These are phyloP conservation scores for Yamadazyma scolyti DNA, from an alignment of 805 yeast genomes.

Conservation along the genomic window DNA sequence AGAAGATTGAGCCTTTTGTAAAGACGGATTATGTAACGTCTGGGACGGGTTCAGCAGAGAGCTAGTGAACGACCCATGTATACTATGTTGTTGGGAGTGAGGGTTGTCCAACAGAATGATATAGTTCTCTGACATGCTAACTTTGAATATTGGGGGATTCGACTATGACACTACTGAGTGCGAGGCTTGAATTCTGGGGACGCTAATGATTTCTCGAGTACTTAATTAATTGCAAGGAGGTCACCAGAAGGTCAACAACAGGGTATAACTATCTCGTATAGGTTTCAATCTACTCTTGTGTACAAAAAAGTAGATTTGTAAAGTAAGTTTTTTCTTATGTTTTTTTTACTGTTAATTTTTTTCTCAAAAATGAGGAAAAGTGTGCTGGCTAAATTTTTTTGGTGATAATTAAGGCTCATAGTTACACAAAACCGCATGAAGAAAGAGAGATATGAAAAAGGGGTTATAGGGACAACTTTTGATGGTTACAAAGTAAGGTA, in stretches of 20 bases:
- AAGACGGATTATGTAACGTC: neutral
- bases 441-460: neutral
- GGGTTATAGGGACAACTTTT: slow-evolving; percentile 1
- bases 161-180: slow-evolving; percentile 1
- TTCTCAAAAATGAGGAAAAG: slow-evolving; percentile 1
- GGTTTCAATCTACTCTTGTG: no score
- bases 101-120: slow-evolving; percentile 7
- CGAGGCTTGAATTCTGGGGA: neutral
- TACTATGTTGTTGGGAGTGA: neutral
- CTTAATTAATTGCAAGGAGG: no score
- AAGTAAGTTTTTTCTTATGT: neutral
- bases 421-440: neutral
- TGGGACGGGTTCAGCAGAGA: neutral
- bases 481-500: slow-evolving; percentile 2
- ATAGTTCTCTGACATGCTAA: slow-evolving; percentile 8
- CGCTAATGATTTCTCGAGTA: neutral
- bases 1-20: neutral
- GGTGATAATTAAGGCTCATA: no score
- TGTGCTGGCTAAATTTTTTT: slow-evolving; percentile 6
- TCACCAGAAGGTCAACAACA: no score
- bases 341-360: neutral
- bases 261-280: no score
- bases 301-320: no score
- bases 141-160: neutral
- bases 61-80: neutral